Base-by-base conservation (phyloP, 305 asterid species). In the Stenogyne calaminthoides region DNA sequence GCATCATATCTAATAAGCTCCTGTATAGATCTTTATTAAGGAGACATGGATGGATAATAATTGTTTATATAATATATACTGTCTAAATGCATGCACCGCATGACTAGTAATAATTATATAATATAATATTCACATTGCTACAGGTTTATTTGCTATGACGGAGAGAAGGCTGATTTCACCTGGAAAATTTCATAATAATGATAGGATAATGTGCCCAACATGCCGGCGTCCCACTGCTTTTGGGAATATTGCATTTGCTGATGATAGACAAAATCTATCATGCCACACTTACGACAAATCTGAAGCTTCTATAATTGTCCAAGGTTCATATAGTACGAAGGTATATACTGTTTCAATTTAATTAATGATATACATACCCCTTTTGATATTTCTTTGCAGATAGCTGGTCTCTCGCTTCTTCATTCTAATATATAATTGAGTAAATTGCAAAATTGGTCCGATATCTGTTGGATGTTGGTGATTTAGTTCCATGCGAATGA, bases 281-380 rank as follows among this genome's bases (percentile, higher is more conserved):
- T 49, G 68, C 58, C 77, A 68, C 60, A 76, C 68, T 32, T 70
- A 64, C 61, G 89, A 80, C 44, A 82, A 78, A 61, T 73, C 87
- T 52, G 99, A 95, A 85, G 85, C 81, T 78, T 84, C 83, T 67
- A 57, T 85, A 25, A 66, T 78, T 70, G 96, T 92, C 74, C 87
- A 87, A 75, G 99, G 99, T 75, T 95, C 99, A 74, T 95, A 95
- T 75, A 88, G 99, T 78, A 92, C 99, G 12, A 95, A 95, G 97
- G 98, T 90, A 84, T 20, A 36, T 73, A 46, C 56, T 64, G 19
- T 27, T 66, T 56, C 44, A 27, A 57, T 72, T 62, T 39, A 55
- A 49, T 58, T 39, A 77, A 60, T 73, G 72, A 59, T 52, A 46
- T 69, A 47, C 56, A 49, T 7, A 49, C 22, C 18, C 56, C 56